phyloP scores from a whole-genome alignment of 202 grass and related monocot genomes.

The Setaria italica region DNA sequence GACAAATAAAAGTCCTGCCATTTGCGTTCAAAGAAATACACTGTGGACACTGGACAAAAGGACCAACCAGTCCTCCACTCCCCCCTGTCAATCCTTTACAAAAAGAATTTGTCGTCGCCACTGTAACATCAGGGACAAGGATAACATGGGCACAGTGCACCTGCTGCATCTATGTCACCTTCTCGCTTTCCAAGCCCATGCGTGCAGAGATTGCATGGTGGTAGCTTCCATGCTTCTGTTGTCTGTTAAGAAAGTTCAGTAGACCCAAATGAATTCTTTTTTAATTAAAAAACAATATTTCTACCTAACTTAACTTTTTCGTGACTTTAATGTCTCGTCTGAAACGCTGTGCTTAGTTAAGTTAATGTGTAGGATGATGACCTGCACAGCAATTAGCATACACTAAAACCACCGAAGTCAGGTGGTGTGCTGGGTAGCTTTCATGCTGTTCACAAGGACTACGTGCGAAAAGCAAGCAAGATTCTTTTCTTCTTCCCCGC shows the following conservation, averaged over 20 bases:
- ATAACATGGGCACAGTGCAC: conserved; percentile 29
- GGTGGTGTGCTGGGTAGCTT: neutral
- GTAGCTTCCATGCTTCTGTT: neutral
- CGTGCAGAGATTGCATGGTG: conserved; percentile 1
- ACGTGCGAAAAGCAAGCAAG: conserved; percentile 2
- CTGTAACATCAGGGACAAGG: conserved; percentile 15
- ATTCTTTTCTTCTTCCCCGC: neutral
- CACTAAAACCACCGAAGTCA: neutral
- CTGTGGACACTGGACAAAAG: neutral
- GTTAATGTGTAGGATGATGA: conserved; percentile 4
- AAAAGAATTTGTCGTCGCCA: conserved; percentile 15
- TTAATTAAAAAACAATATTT: neutral
- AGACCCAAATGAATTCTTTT: neutral
- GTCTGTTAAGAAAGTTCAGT: conserved; percentile 23
- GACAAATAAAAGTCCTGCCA: no score
- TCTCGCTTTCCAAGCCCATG: conserved; percentile 15
- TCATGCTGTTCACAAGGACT: neutral
- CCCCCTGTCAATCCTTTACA: conserved; percentile 17
- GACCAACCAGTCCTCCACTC: neutral
- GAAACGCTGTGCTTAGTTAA: neutral
- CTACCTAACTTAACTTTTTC: neutral
- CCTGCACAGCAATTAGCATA: neutral
- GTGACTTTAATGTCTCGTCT: conserved; percentile 7
- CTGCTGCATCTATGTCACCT: conserved; percentile 8
- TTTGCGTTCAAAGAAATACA: no score